Evolutionary conservation across 768 basidiomycete species (phyloP), one percentile per base, ranked within the genome.

Genomic region (Terana coerulea): DNA sequence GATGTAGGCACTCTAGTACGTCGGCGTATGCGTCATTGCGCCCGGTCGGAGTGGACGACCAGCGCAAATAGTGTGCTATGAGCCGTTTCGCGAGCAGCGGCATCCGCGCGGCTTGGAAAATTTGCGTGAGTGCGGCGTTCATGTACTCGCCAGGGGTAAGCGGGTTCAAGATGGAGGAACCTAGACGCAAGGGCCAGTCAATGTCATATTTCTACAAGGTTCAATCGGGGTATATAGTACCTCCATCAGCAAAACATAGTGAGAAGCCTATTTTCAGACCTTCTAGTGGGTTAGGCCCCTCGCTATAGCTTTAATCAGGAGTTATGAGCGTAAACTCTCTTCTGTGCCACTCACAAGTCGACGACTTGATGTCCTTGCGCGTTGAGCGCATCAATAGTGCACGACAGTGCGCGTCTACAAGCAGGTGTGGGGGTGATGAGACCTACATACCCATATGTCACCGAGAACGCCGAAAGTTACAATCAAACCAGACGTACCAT

Each of bases 291-390:
- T 60, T 44, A 46, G 54, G 57, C 3, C 62, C 69, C 1, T 54
- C 57, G 47, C 71, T 72, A 17, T 34, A 17, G 31, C 15, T 43
- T 14, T 11, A 47, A 47, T 49, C 44, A 51, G 19, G 17, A 51
- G n/a, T n/a, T n/a, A n/a, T n/a, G n/a, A n/a, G n/a, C n/a, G n/a
- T n/a, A n/a, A n/a, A n/a, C n/a, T n/a, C n/a, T n/a, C n/a, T n/a
- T n/a, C n/a, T n/a, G n/a, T n/a, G 41, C n/a, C 8, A 12, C 22
- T 51, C 50, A 73, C 72, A 75, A 72, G 6, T 70, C 56, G 1
- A 74, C 59, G 25, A 76, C 63, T 29, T 74, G 67, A 24, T 76
- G 71, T 1, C 74, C 74, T 37, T 67, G 64, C 44, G 65, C 60
- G 35, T 10, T 53, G 28, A 76, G 52, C 3, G 72, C 67, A 17